A percentile compares a stretch with the other conserved stretches of the same genome.
Evolutionary conservation across 352 stramenopile species (phyloP).

Genomic region (Phytopythium vexans): DNA sequence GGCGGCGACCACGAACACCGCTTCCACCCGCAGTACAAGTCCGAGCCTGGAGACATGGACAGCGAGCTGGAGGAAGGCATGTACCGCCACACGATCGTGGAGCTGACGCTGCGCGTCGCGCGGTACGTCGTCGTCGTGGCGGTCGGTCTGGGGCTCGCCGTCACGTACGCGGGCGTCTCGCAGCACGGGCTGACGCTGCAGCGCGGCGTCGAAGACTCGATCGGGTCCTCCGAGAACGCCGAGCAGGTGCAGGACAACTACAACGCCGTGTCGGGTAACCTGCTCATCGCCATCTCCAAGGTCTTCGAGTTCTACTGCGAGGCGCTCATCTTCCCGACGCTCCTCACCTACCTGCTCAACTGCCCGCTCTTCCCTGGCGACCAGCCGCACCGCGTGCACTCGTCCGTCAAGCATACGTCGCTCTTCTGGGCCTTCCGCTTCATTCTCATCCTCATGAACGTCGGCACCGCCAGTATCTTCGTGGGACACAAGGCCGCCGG

Average conservation of each 20-base stretch:
- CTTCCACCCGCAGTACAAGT: neutral
- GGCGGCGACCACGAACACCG: neutral
- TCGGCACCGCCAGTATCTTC: conserved; percentile 29
- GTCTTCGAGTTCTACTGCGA: conserved; percentile 22
- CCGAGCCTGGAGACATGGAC: conserved; percentile 1
- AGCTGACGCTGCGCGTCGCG: conserved; percentile 20
- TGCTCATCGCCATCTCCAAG: conserved; percentile 26
- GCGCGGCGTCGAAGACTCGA: conserved; percentile 20
- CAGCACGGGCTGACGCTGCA: conserved; percentile 28
- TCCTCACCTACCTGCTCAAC: conserved; percentile 37
- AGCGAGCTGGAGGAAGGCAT: conserved; percentile 4
- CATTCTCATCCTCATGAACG: conserved; percentile 36
- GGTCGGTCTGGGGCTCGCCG: conserved; percentile 14
- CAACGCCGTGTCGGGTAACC: conserved; percentile 22
- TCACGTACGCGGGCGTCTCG: conserved; percentile 23
- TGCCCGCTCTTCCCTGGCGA: conserved; percentile 22
- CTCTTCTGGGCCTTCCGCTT: conserved; percentile 31
- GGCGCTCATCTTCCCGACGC: conserved; percentile 25
- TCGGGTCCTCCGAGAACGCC: conserved; percentile 32
- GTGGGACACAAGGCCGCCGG: conserved; percentile 8
- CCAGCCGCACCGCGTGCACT: conserved; percentile 15
- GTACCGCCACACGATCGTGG: conserved; percentile 5
- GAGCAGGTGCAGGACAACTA: conserved; percentile 29
- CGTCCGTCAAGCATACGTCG: conserved; percentile 22
- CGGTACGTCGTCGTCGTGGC: conserved; percentile 22